A percentile compares a stretch with the other conserved stretches of the same genome.
phyloP scores from a whole-genome alignment of 2,329 filamentous ascomycete genomes.

The Cladosporium halotolerans region DNA sequence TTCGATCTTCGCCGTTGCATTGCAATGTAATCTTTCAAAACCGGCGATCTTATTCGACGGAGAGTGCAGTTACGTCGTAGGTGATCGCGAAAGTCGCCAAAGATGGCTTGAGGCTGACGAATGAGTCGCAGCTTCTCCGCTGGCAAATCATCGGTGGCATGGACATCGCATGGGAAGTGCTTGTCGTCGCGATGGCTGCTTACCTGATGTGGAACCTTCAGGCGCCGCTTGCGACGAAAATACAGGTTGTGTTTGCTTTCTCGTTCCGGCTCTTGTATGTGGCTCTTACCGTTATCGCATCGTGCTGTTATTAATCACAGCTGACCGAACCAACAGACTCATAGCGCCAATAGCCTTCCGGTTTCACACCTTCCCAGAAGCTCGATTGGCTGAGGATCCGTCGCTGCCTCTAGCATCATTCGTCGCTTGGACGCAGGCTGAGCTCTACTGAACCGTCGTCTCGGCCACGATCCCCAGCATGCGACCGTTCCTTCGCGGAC shows the following conservation, averaged over 20 bases:
- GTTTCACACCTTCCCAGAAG: background rate
- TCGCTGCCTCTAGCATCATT: background rate
- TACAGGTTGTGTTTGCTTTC: background rate
- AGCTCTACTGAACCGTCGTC: background rate
- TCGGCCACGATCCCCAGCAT: background rate
- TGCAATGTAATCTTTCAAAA: background rate
- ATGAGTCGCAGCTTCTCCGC: background rate
- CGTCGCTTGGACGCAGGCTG: background rate
- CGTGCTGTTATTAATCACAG: background rate
- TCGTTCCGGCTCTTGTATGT: background rate
- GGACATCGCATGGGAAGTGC: conserved; percentile 37
- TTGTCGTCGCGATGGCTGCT: background rate
- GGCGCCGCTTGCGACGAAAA: background rate
- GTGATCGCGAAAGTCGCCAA: background rate
- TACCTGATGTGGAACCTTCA: conserved; percentile 11
- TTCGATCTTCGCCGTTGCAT: background rate
- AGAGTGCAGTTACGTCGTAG: background rate
- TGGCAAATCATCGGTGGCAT: conserved; percentile 36
- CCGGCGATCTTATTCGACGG: background rate
- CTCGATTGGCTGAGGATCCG: background rate
- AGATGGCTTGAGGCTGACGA: background rate
- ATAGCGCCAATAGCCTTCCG: background rate
- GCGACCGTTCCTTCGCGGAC: background rate
- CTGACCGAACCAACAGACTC: background rate
- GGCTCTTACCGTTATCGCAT: no score